phyloP scores from a whole-genome alignment of 176 grass and related monocot genomes.

The Aegilops tauschii region DNA sequence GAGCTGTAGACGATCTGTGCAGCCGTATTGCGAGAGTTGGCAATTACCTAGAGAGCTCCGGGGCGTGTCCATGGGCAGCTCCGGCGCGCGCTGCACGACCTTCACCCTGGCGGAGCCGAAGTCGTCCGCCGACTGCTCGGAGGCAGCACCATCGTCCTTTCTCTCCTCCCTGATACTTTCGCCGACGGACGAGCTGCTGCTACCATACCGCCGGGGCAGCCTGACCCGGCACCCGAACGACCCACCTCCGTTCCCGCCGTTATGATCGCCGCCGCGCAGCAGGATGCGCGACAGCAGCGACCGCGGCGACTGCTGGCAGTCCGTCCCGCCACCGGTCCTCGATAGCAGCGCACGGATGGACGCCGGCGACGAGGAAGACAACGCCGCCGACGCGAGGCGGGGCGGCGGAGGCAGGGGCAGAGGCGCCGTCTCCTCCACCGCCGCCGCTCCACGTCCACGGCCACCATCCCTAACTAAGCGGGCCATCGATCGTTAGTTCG shows the following conservation, averaged over 20 bases:
- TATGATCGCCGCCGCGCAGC: conserved; percentile 22
- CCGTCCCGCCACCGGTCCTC: not conserved
- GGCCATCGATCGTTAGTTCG: conserved; percentile 22
- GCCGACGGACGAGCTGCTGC: not conserved
- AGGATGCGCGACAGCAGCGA: conserved; percentile 61
- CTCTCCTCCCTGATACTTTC: not conserved
- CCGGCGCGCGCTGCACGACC: conserved; percentile 36
- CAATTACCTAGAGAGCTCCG: conserved; percentile 42
- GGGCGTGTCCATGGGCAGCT: conserved; percentile 33
- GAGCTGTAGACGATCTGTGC: not conserved
- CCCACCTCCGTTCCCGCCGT: not conserved
- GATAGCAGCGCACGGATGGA: conserved; percentile 30
- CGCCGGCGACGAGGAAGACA: not conserved
- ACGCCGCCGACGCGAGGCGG: not conserved
- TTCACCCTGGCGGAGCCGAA: conserved; percentile 10
- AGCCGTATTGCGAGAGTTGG: not conserved
- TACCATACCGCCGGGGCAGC: conserved; percentile 33
- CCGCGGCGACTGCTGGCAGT: conserved; percentile 49
- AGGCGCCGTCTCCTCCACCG: not conserved
- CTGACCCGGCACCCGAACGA: conserved; percentile 53
- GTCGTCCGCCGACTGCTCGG: conserved; percentile 13
- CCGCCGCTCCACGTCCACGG: not conserved
- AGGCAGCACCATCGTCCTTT: conserved; percentile 8
- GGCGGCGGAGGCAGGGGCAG: conserved; percentile 46
- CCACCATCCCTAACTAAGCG: not conserved